Evolutionary conservation across 2,329 filamentous ascomycete genomes (phyloP).

Genomic region (Apiospora arundinis): DNA sequence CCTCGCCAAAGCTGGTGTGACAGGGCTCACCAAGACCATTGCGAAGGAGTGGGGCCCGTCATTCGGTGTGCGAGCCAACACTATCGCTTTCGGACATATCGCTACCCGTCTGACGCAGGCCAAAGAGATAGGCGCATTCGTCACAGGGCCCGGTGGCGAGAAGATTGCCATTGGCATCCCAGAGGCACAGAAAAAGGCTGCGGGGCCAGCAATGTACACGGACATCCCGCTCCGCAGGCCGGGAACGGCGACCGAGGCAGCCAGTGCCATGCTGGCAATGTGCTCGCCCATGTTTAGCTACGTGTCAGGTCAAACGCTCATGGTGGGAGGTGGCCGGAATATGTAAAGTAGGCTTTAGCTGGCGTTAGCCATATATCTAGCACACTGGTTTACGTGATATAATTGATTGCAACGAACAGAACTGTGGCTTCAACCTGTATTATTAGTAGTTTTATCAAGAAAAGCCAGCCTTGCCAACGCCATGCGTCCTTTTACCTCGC

Average conservation of each 20-base stretch:
- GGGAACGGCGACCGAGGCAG: slow-evolving; percentile 81
- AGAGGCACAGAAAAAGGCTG: slow-evolving; percentile 57
- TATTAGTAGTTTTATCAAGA: slow-evolving; percentile 22
- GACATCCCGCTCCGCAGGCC: slow-evolving; percentile 83
- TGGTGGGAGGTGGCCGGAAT: slow-evolving; percentile 78
- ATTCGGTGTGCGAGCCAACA: slow-evolving; percentile 84
- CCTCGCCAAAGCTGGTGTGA: slow-evolving; percentile 82
- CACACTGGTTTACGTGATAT: neutral
- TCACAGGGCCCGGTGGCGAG: slow-evolving; percentile 76
- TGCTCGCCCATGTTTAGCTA: slow-evolving; percentile 85
- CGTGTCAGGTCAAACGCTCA: slow-evolving; percentile 86
- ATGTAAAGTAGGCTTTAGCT: slow-evolving; percentile 54
- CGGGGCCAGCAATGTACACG: slow-evolving; percentile 52
- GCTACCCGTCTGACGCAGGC: slow-evolving; percentile 80
- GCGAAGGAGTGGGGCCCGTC: slow-evolving; percentile 89
- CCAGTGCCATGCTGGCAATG: slow-evolving; percentile 76
- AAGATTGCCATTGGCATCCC: slow-evolving; percentile 80
- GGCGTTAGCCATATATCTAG: neutral
- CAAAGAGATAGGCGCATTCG: slow-evolving; percentile 84
- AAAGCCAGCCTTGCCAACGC: slow-evolving; percentile 25
- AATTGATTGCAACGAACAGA: neutral
- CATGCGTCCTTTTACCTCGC: slow-evolving; percentile 21
- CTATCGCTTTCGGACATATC: slow-evolving; percentile 84
- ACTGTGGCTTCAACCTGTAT: slow-evolving; percentile 21
- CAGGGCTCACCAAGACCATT: slow-evolving; percentile 85